Conservation (phyloP, 495 filamentous ascomycete genomes). For the Talaromyces stipitatus region DNA sequence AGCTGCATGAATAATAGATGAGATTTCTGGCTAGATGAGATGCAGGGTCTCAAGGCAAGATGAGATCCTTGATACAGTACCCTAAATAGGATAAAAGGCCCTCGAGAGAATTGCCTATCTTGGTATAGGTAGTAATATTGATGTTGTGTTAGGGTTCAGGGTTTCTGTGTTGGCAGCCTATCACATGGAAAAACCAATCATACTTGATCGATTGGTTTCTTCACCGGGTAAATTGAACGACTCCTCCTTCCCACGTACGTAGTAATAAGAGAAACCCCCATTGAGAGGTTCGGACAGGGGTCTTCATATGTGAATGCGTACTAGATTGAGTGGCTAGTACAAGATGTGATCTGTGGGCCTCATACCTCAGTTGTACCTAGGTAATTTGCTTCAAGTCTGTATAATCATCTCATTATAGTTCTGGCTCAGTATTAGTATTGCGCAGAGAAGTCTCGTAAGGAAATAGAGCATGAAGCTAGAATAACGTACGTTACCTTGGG, state of each 20-base stretch:
- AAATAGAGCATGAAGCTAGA: too few relatives aligned
- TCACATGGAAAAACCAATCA: too few relatives aligned
- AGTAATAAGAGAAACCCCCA: too few relatives aligned
- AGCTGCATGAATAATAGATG: not conserved
- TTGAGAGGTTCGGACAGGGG: too few relatives aligned
- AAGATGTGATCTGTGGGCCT: too few relatives aligned
- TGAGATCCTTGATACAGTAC: not conserved
- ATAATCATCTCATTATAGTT: not conserved
- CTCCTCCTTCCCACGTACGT: too few relatives aligned
- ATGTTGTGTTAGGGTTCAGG: not conserved
- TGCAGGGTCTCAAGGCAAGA: not conserved
- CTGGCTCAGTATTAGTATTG: not conserved
- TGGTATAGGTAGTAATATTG: not conserved
- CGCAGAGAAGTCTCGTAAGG: not conserved
- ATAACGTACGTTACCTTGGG: too few relatives aligned
- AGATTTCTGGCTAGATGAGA: not conserved
- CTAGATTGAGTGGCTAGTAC: too few relatives aligned
- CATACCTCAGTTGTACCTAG: too few relatives aligned
- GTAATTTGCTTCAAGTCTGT: too few relatives aligned
- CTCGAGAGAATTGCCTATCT: not conserved
- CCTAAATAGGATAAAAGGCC: not conserved
- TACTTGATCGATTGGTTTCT: not conserved
- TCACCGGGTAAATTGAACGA: not conserved
- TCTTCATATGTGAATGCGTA: too few relatives aligned
- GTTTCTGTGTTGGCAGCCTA: too few relatives aligned